These are phyloP conservation scores for Thalassiosira delicatula DNA, from an alignment of 352 stramenopile species.

Conservation along the genomic window DNA sequence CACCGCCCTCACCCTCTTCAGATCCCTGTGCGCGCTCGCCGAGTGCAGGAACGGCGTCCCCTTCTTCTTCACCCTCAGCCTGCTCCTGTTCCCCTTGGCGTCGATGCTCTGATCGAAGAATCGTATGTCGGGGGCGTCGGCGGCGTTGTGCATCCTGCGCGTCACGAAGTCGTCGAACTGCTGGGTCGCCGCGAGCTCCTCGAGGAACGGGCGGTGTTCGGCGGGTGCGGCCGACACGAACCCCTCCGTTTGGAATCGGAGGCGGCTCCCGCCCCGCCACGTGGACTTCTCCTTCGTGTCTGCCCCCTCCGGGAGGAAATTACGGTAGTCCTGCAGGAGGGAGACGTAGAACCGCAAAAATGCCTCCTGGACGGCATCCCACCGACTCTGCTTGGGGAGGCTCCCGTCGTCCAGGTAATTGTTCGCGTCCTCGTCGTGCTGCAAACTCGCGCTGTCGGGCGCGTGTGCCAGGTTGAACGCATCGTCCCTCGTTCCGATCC, in stretches of 20 bases:
- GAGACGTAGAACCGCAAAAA: conserved; percentile 86
- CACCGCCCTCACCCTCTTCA: conserved; percentile 78
- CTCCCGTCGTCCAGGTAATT: conserved; percentile 44
- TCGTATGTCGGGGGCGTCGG: conserved; percentile 79
- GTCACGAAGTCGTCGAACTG: conserved; percentile 87
- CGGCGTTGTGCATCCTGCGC: conserved; percentile 79
- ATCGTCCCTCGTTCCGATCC: conserved; percentile 67
- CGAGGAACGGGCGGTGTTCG: conserved; percentile 76
- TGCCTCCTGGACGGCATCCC: conserved; percentile 84
- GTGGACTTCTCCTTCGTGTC: conserved; percentile 32
- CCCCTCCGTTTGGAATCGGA: conserved; percentile 48
- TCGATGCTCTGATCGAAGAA: conserved; percentile 87
- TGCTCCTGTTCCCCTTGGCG: conserved; percentile 85
- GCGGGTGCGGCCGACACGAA: conserved; percentile 71
- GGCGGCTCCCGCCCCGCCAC: conserved; percentile 40
- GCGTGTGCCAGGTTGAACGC: conserved; percentile 72
- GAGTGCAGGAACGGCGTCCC: conserved; percentile 84
- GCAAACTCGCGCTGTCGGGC: conserved; percentile 65
- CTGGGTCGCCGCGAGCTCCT: conserved; percentile 77
- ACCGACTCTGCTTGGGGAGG: conserved; percentile 68
- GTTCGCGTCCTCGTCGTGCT: conserved; percentile 31
- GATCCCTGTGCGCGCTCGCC: conserved; percentile 78
- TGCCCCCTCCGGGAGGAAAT: conserved; percentile 68
- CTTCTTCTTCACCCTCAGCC: conserved; percentile 82
- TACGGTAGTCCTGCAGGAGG: conserved; percentile 83